These are phyloP conservation scores for Tetrapisispora taiwanensis DNA, from an alignment of 805 yeast species.

Conservation along the genomic window DNA sequence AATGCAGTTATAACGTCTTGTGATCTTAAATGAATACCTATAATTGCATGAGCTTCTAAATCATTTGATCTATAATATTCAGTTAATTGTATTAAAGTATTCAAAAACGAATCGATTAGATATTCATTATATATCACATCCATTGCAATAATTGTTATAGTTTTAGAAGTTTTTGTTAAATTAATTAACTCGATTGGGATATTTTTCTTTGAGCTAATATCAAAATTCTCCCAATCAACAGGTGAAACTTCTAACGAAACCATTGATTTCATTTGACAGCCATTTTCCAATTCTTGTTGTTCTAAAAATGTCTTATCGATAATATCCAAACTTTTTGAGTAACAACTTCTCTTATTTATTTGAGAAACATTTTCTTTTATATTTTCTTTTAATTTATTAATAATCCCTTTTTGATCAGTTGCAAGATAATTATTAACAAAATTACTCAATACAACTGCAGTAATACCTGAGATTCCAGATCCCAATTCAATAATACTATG, in stretches of 20 bases:
- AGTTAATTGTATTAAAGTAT: constrained; percentile 14
- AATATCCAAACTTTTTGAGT: constrained; percentile 8
- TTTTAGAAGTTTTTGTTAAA: constrained; percentile 1
- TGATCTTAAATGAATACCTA: constrained; percentile 28
- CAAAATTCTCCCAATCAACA: constrained; percentile 28
- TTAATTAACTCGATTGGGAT: constrained; percentile 3
- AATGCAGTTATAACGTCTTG: constrained; percentile 23
- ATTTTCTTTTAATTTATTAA: constrained; percentile 20
- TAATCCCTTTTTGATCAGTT: constrained; percentile 28
- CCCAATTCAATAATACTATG: constrained; percentile 23
- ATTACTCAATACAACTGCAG: constrained; percentile 22
- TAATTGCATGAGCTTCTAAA: constrained; percentile 8
- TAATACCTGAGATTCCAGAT: constrained; percentile 25
- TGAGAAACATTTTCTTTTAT: constrained; percentile 19
- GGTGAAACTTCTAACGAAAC: constrained; percentile 17
- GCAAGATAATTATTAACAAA: constrained; percentile 21
- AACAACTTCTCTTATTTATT: constrained; percentile 12
- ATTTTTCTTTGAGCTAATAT: constrained; percentile 2
- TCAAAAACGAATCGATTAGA: constrained; percentile 24
- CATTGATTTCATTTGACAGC: not conserved
- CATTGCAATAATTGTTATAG: constrained; percentile 24
- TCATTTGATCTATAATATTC: constrained; percentile 5
- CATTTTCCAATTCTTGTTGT: not conserved
- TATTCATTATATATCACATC: constrained; percentile 31
- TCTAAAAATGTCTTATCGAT: not conserved